These are phyloP conservation scores for Metarhizium brunneum DNA, from an alignment of 2,329 filamentous ascomycete species.

Conservation along the genomic window DNA sequence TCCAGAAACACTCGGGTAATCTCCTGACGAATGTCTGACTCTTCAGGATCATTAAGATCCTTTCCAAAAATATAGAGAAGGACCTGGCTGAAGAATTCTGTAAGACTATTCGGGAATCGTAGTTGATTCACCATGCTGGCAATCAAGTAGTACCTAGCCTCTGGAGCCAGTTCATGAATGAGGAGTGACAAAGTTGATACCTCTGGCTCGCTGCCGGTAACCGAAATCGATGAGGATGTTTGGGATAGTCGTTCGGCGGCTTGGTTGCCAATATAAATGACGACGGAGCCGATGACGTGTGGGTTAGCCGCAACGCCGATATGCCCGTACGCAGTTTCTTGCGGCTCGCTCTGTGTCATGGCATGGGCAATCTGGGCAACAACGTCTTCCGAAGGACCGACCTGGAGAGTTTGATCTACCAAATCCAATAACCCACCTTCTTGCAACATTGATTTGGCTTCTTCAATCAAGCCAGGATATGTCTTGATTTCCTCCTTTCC, in stretches of 20 bases:
- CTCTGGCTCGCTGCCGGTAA: constrained; percentile 37
- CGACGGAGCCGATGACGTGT: constrained; percentile 67
- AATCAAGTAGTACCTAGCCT: constrained; percentile 77
- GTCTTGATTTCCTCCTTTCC: constrained; percentile 65
- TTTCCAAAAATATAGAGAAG: constrained; percentile 77
- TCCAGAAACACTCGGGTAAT: constrained; percentile 85
- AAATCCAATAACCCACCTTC: constrained; percentile 48
- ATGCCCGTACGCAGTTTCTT: constrained; percentile 56
- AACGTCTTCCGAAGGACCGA: constrained; percentile 59
- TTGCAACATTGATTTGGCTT: constrained; percentile 47
- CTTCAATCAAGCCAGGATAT: constrained; percentile 54
- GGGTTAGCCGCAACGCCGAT: constrained; percentile 60
- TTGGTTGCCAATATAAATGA: constrained; percentile 71
- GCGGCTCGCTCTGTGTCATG: constrained; percentile 50
- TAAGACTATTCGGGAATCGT: constrained; percentile 80
- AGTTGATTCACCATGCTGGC: constrained; percentile 85
- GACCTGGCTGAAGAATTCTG: constrained; percentile 83
- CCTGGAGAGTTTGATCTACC: constrained; percentile 48
- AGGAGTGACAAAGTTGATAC: constrained; percentile 68
- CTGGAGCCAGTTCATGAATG: constrained; percentile 62
- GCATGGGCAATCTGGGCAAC: constrained; percentile 69
- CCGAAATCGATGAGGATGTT: constrained; percentile 48
- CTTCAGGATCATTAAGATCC: constrained; percentile 64
- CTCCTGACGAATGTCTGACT: constrained; percentile 77
- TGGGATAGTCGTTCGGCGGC: constrained; percentile 53